A percentile compares a stretch with the other conserved stretches of the same genome.
These are phyloP conservation scores for Colletotrichum destructivum DNA, from an alignment of 2,329 filamentous ascomycete species.

Conservation along the genomic window DNA sequence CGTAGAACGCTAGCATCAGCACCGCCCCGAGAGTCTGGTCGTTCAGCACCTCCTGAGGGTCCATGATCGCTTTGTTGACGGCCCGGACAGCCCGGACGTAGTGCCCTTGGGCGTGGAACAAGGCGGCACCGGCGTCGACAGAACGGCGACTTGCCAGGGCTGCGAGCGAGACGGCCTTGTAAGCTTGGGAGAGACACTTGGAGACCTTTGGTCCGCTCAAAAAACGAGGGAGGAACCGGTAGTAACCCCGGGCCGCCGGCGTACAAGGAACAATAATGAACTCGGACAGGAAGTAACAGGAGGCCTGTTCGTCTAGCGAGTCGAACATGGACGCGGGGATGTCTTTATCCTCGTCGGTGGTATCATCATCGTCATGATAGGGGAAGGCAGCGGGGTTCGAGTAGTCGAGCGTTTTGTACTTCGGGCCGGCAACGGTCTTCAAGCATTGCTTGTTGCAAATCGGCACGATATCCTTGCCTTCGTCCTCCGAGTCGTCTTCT, in stretches of 20 bases:
- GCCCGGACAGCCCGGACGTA: slow-evolving; percentile 41
- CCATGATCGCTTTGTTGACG: slow-evolving; percentile 42
- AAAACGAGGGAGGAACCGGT: slow-evolving; percentile 41
- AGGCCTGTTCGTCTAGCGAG: slow-evolving; percentile 40
- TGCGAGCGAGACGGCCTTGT: slow-evolving; percentile 42
- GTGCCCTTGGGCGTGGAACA: slow-evolving; percentile 41
- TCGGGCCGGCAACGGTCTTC: slow-evolving; percentile 32
- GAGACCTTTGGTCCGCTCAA: slow-evolving; percentile 37
- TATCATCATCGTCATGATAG: slow-evolving; percentile 27
- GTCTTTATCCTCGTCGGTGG: slow-evolving; percentile 31
- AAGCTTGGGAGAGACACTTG: slow-evolving; percentile 41
- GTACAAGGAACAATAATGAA: slow-evolving; percentile 40
- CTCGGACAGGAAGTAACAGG: slow-evolving; percentile 42
- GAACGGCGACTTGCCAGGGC: slow-evolving; percentile 36
- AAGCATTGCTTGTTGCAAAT: slow-evolving; percentile 39
- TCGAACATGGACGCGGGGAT: slow-evolving; percentile 37
- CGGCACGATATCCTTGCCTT: slow-evolving; percentile 23
- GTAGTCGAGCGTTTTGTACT: slow-evolving; percentile 39
- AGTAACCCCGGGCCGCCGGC: slow-evolving; percentile 36
- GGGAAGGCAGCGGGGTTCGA: slow-evolving; percentile 31
- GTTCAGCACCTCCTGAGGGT: slow-evolving; percentile 37
- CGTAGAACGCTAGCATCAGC: slow-evolving; percentile 42
- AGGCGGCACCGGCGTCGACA: slow-evolving; percentile 16
- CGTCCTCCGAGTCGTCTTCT: slow-evolving; percentile 36
- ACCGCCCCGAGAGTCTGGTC: slow-evolving; percentile 42